A percentile compares a stretch with the other conserved stretches of the same genome.
phyloP scores from a whole-genome alignment of 345 rosid genomes.

The Eucalyptus cladocalyx region DNA sequence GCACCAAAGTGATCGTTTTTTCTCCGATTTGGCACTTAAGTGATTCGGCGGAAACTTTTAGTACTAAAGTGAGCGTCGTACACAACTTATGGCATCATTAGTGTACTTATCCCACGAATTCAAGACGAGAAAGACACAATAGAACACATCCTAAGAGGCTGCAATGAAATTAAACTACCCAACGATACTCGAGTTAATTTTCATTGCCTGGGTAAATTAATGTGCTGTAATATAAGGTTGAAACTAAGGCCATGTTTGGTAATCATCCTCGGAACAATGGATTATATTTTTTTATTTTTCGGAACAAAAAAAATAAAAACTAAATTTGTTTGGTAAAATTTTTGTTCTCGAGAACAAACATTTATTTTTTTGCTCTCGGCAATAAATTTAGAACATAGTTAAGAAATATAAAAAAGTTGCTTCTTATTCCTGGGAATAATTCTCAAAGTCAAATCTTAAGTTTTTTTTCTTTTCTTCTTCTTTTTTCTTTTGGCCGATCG shows the following conservation, averaged over 20 bases:
- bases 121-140: neutral
- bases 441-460: too few relatives aligned
- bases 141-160: neutral
- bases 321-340: fast-evolving
- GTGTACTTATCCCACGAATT: neutral
- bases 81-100: too few relatives aligned
- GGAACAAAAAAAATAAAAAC: too few relatives aligned
- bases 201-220: neutral
- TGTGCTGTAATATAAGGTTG: too few relatives aligned
- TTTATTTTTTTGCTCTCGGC: fast-evolving
- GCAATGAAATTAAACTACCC: neutral
- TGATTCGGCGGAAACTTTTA: too few relatives aligned
- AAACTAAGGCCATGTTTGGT: fast-evolving
- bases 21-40: too few relatives aligned
- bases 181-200: neutral
- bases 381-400: too few relatives aligned
- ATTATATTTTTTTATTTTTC: fast-evolving
- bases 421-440: fast-evolving
- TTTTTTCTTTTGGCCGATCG: too few relatives aligned
- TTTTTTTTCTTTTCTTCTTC: too few relatives aligned
- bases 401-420: too few relatives aligned
- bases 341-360: fast-evolving
- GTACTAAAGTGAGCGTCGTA: too few relatives aligned
- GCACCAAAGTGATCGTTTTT: too few relatives aligned
- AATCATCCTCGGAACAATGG: fast-evolving